Percentiles rank a stretch among this genome's conserved stretches.
phyloP scores from a whole-genome alignment of 352 stramenopile species.

The Globisporangium spiculum region DNA sequence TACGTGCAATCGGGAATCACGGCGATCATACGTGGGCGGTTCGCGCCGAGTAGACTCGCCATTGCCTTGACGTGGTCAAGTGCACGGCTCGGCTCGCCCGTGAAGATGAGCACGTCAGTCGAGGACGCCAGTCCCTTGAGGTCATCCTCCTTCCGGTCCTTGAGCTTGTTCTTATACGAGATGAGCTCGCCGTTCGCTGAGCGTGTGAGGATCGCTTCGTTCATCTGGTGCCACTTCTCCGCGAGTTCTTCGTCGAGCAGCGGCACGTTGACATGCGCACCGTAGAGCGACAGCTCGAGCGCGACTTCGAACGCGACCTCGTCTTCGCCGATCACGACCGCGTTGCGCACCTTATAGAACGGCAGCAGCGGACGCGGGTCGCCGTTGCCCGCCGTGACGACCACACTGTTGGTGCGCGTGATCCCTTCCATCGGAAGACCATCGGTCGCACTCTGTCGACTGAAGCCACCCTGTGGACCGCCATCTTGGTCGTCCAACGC shows the following conservation, averaged over 20 bases:
- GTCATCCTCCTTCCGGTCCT: conserved; percentile 25
- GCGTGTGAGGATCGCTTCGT: conserved; percentile 45
- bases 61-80: conserved; percentile 51
- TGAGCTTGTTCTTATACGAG: conserved; percentile 63
- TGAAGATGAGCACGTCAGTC: conserved; percentile 64
- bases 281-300: conserved; percentile 59
- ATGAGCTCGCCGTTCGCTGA: conserved; percentile 61
- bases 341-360: conserved; percentile 47
- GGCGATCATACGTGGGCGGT: conserved; percentile 55
- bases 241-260: conserved; percentile 55
- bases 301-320: conserved; percentile 62
- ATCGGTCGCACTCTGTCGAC: conserved; percentile 14
- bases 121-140: conserved; percentile 35
- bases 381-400: conserved; percentile 31
- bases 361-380: conserved; percentile 43
- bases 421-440: conserved; percentile 14
- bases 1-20: conserved; percentile 39
- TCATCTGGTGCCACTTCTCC: conserved; percentile 58
- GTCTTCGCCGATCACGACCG: conserved; percentile 62
- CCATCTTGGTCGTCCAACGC: not conserved
- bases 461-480: not conserved
- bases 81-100: conserved; percentile 39
- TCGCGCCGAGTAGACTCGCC: conserved; percentile 33
- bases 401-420: conserved; percentile 16
- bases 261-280: conserved; percentile 59